Evolutionary conservation across 169 alveolate species (phyloP).

Genomic region (Plasmodium adleri): DNA sequence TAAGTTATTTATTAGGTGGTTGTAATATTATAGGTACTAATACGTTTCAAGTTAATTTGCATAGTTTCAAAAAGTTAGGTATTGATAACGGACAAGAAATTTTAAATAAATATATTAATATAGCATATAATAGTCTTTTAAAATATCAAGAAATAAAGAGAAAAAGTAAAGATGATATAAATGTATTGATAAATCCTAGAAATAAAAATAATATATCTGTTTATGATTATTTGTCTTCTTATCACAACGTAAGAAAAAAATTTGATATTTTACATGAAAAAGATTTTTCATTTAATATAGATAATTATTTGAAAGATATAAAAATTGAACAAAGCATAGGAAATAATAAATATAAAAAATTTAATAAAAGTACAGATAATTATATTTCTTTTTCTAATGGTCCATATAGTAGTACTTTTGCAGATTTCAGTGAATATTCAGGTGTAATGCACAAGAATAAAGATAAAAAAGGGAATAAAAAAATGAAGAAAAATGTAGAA

Average conservation of each 20-base stretch:
- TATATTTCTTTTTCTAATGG: slow-evolving; percentile 62
- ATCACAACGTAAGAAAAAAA: slow-evolving; percentile 16
- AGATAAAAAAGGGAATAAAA: neutral
- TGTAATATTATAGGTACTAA: slow-evolving; percentile 39
- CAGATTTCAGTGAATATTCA: slow-evolving; percentile 58
- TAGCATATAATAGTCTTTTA: slow-evolving; percentile 32
- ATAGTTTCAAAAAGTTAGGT: slow-evolving; percentile 28
- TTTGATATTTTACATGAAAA: slow-evolving; percentile 15
- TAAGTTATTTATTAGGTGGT: slow-evolving; percentile 50
- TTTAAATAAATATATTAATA: slow-evolving; percentile 37
- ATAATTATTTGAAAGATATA: slow-evolving; percentile 15
- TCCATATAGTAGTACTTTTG: slow-evolving; percentile 29
- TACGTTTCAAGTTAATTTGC: slow-evolving; percentile 54
- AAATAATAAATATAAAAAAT: neutral
- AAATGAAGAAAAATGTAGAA: neutral
- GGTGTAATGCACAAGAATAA: slow-evolving; percentile 35
- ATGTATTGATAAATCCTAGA: neutral
- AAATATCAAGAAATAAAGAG: slow-evolving; percentile 34
- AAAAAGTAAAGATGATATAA: neutral
- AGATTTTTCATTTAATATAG: slow-evolving; percentile 3
- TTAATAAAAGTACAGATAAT: neutral
- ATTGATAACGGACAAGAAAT: slow-evolving; percentile 56
- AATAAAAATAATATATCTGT: neutral
- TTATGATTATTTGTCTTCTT: slow-evolving; percentile 22
- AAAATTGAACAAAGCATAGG: neutral